These are phyloP conservation scores for Austroboletus eburneus DNA, from an alignment of 768 basidiomycete genomes.

Conservation along the genomic window DNA sequence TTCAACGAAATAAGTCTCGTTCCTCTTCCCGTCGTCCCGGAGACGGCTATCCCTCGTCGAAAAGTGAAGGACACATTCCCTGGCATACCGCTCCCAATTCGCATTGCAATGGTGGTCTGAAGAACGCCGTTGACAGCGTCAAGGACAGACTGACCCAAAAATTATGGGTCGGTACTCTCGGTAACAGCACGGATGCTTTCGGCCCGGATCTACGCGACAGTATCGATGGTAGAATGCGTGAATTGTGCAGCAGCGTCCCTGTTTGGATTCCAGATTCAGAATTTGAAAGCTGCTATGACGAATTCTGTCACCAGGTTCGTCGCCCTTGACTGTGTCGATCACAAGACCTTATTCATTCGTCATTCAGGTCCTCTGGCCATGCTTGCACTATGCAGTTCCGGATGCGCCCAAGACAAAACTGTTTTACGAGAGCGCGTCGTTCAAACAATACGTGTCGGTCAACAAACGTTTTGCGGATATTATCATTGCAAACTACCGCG, in stretches of 20 bases:
- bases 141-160: constrained; percentile 46
- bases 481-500: constrained; percentile 74
- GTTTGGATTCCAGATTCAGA: constrained; percentile 84
- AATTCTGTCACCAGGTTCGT: constrained; percentile 78
- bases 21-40: constrained; percentile 48
- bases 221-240: constrained; percentile 48
- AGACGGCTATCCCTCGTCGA: constrained; percentile 30
- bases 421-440: constrained; percentile 77
- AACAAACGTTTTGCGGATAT: constrained; percentile 87
- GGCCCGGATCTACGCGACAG: constrained; percentile 49
- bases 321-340: background rate
- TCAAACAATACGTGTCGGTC: constrained; percentile 82
- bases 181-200: constrained; percentile 64
- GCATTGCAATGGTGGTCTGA: constrained; percentile 79
- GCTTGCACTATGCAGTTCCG: constrained; percentile 80
- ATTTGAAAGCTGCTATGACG: constrained; percentile 77
- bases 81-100: constrained; percentile 58
- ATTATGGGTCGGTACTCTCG: constrained; percentile 71
- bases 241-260: constrained; percentile 41
- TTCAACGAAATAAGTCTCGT: constrained; percentile 50
- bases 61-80: constrained; percentile 13
- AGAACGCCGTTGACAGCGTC: constrained; percentile 75
- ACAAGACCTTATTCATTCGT: constrained; percentile 14
- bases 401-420: constrained; percentile 82
- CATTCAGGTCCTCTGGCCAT: constrained; percentile 72